Conservation (phyloP, 768 basidiomycete species). For the Leccinum subgranulosum region DNA sequence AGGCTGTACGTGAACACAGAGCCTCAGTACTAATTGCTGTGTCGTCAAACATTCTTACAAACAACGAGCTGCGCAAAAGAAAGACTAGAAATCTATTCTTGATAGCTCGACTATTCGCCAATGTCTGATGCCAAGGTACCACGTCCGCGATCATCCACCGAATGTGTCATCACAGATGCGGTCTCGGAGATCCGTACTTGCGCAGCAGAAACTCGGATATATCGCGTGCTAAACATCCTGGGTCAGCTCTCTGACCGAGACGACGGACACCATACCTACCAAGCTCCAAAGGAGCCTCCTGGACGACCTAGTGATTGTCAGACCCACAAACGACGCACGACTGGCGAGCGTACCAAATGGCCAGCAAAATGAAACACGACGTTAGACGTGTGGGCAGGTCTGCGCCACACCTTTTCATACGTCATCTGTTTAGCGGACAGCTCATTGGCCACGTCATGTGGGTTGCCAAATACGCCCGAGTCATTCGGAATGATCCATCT, state of each 20-base stretch:
- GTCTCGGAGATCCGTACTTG: conserved; percentile 5
- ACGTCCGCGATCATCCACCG: background rate
- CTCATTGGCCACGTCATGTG: conserved; percentile 5
- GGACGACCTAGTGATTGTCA: conserved; percentile 19
- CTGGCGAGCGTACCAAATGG: conserved; percentile 25
- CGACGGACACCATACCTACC: conserved; percentile 13
- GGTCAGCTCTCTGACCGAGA: background rate
- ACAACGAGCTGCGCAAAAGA: background rate
- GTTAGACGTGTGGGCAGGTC: conserved; percentile 30
- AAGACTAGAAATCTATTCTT: background rate
- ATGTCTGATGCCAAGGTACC: background rate
- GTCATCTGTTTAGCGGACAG: conserved; percentile 9
- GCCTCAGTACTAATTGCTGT: background rate
- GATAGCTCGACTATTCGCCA: too few species aligned
- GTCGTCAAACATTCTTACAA: background rate
- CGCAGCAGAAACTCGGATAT: conserved; percentile 24
- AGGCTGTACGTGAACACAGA: background rate
- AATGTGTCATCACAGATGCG: background rate
- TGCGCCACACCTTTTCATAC: conserved; percentile 26
- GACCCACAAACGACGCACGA: background rate
- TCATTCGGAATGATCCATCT: conserved; percentile 28
- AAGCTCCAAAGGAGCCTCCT: conserved; percentile 29
- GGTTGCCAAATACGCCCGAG: conserved; percentile 9
- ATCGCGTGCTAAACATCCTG: conserved; percentile 17
- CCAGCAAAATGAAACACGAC: conserved; percentile 24